Evolutionary conservation across 257 asterid genomes (phyloP).

Genomic region (Vinca minor): DNA sequence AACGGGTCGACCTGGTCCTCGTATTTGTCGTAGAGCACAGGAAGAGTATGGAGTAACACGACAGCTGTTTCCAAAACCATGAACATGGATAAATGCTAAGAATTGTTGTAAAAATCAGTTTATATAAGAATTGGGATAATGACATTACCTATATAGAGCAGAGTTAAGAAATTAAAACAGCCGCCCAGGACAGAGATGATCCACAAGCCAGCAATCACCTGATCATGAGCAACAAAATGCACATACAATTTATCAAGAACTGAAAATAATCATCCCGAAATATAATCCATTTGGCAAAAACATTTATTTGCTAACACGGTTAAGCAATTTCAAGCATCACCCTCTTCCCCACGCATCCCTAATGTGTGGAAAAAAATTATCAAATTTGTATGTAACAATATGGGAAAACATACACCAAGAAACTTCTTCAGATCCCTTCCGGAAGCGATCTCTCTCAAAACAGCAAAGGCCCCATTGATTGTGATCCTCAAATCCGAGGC

Average conservation of each 20-base stretch:
- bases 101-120: neutral
- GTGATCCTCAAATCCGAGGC: constrained; percentile 58
- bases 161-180: constrained; percentile 69
- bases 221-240: constrained; percentile 8
- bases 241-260: neutral
- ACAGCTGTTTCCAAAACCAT: constrained; percentile 31
- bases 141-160: constrained; percentile 55
- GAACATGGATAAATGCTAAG: neutral
- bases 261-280: too few relatives aligned
- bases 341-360: too few relatives aligned
- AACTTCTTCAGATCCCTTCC: constrained; percentile 75
- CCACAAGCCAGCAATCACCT: constrained; percentile 85
- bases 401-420: constrained; percentile 48
- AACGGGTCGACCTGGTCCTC: constrained; percentile 61
- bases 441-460: constrained; percentile 57
- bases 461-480: constrained; percentile 42
- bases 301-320: too few relatives aligned
- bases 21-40: constrained; percentile 64
- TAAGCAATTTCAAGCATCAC: too few relatives aligned
- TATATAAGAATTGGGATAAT: neutral
- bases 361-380: too few relatives aligned
- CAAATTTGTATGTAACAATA: too few relatives aligned
- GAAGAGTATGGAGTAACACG: constrained; percentile 56
- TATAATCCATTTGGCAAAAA: too few relatives aligned
- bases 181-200: constrained; percentile 58